phyloP scores from a whole-genome alignment of 2,329 filamentous ascomycete species.

The Phoma herbarum region DNA sequence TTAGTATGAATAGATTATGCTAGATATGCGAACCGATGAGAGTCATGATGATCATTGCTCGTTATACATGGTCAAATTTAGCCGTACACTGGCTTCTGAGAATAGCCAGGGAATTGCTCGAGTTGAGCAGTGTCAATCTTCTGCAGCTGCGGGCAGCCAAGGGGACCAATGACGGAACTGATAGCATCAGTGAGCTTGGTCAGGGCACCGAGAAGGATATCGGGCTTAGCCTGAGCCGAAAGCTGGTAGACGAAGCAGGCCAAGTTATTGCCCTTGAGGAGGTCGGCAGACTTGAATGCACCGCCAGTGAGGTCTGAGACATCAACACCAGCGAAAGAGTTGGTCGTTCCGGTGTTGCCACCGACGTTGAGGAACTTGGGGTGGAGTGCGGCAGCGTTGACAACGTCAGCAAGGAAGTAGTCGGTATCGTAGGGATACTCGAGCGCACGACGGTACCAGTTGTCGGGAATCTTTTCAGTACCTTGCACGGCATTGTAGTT shows the following conservation, averaged over 20 bases:
- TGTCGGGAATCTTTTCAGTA: slow-evolving; percentile 31
- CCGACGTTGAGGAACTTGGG: slow-evolving; percentile 36
- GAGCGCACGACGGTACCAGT: slow-evolving; percentile 36
- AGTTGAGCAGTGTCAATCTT: slow-evolving; percentile 26
- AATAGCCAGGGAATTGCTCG: slow-evolving; percentile 34
- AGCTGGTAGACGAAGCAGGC: slow-evolving; percentile 31
- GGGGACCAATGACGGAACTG: slow-evolving; percentile 22
- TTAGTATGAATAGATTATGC: neutral
- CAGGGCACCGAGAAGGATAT: slow-evolving; percentile 29
- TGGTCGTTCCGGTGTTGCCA: slow-evolving; percentile 34
- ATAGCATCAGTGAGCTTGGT: slow-evolving; percentile 26
- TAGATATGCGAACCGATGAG: neutral
- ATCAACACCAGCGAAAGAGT: slow-evolving; percentile 35
- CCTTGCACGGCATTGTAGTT: slow-evolving; percentile 32
- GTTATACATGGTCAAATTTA: slow-evolving; percentile 1
- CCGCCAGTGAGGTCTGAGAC: slow-evolving; percentile 28
- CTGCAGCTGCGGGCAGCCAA: slow-evolving; percentile 31
- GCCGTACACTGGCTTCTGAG: slow-evolving; percentile 27
- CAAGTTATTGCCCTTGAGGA: slow-evolving; percentile 29
- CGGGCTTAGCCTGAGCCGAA: slow-evolving; percentile 34
- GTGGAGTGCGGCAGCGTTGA: slow-evolving; percentile 31
- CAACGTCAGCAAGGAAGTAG: slow-evolving; percentile 32
- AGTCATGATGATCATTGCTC: neutral
- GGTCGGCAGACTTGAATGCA: slow-evolving; percentile 24
- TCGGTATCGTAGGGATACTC: slow-evolving; percentile 33